Percentiles rank a stretch among this genome's conserved stretches.
Conservation (phyloP, 805 yeast genomes). For the Naumovozyma castellii region DNA sequence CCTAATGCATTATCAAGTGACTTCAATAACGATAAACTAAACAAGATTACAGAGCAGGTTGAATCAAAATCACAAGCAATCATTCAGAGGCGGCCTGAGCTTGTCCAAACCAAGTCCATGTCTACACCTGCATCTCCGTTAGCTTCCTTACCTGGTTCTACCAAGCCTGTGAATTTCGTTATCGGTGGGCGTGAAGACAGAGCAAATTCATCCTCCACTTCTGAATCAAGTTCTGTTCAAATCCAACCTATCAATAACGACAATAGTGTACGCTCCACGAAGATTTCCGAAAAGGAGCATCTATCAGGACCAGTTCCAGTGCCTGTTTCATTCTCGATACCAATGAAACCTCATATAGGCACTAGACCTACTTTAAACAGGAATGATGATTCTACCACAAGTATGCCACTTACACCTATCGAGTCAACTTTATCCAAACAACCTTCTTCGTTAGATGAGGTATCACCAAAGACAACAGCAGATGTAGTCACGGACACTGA, state of each 20-base stretch:
- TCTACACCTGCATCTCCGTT: slow-evolving; percentile 1
- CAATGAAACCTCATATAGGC: neutral
- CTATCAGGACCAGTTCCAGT: no score
- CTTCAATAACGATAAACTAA: slow-evolving; percentile 9
- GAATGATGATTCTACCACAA: slow-evolving; percentile 1
- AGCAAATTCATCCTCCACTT: neutral
- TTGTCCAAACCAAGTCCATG: neutral
- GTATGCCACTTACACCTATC: slow-evolving; percentile 1
- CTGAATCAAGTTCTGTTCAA: neutral
- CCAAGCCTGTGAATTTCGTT: neutral
- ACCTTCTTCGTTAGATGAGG: neutral
- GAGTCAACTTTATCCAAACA: neutral
- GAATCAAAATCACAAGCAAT: no score
- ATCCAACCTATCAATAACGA: neutral
- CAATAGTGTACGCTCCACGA: no score
- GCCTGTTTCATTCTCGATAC: neutral
- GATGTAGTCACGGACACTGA: neutral
- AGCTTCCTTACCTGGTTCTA: neutral
- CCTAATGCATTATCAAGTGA: slow-evolving; percentile 17
- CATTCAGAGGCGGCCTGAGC: no score
- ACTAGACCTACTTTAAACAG: neutral
- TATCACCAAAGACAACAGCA: neutral
- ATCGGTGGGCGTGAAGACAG: neutral
- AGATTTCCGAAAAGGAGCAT: no score
- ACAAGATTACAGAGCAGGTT: no score